Conservation (phyloP, 2,329 filamentous ascomycete genomes). For the Fusarium sp. region DNA sequence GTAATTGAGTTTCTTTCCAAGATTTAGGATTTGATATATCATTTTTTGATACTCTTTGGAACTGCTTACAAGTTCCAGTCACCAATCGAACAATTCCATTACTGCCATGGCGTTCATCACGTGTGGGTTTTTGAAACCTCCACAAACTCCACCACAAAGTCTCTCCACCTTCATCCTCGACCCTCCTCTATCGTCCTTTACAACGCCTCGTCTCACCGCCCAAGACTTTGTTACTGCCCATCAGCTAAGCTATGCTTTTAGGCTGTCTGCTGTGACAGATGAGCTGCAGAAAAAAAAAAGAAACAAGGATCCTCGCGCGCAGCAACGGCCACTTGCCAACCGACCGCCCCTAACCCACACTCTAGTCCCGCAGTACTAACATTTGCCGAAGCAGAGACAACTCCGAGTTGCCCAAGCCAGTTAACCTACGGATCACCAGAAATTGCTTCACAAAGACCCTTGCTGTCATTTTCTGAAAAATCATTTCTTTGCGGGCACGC, state of each 20-base stretch:
- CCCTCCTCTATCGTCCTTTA: not conserved
- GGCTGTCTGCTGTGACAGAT: not conserved
- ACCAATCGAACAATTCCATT: not conserved
- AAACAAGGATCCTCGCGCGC: constrained; percentile 2
- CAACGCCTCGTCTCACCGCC: constrained; percentile 28
- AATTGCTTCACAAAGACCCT: constrained; percentile 7
- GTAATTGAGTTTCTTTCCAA: not conserved
- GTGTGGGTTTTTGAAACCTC: constrained; percentile 25
- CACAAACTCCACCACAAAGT: constrained; percentile 10
- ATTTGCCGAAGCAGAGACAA: not conserved
- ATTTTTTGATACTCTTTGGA: not conserved
- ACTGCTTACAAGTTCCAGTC: not conserved
- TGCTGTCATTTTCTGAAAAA: not conserved
- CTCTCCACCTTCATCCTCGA: not conserved
- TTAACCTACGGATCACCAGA: not conserved
- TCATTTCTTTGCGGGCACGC: constrained; percentile 12
- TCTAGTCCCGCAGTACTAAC: constrained; percentile 21
- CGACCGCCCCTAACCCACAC: constrained; percentile 24
- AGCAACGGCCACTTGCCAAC: constrained; percentile 2
- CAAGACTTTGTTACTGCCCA: not conserved
- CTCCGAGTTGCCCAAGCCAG: not conserved
- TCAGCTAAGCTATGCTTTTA: not conserved
- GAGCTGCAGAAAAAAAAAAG: constrained; percentile 23
- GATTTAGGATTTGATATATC: not conserved
- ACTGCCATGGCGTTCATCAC: constrained; percentile 28